These are phyloP conservation scores for Brettanomyces sp. DNA, from an alignment of 805 yeast species.

Conservation along the genomic window DNA sequence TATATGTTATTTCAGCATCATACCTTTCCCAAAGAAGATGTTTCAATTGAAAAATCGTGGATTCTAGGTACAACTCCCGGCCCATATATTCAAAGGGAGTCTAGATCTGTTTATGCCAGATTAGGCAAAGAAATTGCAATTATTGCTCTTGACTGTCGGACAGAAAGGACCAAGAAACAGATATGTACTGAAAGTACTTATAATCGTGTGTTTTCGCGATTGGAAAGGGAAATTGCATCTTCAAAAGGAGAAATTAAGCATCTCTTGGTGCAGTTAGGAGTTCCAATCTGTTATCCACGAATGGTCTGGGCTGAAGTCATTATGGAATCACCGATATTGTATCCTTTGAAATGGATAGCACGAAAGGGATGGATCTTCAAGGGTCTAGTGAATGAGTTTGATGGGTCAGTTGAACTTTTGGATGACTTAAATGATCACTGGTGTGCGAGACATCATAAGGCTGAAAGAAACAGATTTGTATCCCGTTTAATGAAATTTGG, in stretches of 20 bases:
- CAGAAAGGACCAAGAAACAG: slow-evolving; percentile 65
- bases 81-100: slow-evolving; percentile 55
- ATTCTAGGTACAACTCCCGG: slow-evolving; percentile 49
- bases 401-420: slow-evolving; percentile 81
- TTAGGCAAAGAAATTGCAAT: slow-evolving; percentile 68
- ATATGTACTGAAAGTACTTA: slow-evolving; percentile 53
- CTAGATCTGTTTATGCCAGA: slow-evolving; percentile 63
- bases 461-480: slow-evolving; percentile 69
- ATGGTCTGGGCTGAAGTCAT: slow-evolving; percentile 83
- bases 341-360: slow-evolving; percentile 56
- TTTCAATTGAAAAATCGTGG: slow-evolving; percentile 46
- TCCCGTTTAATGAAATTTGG: slow-evolving; percentile 58
- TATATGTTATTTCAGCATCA: slow-evolving; percentile 92
- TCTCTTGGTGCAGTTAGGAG: slow-evolving; percentile 76
- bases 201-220: slow-evolving; percentile 46
- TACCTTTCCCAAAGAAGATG: slow-evolving; percentile 36
- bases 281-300: slow-evolving; percentile 91
- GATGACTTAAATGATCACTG: slow-evolving; percentile 96
- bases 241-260: slow-evolving; percentile 59
- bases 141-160: slow-evolving; percentile 84
- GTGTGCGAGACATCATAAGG: slow-evolving; percentile 84
- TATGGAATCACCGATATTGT: slow-evolving; percentile 50
- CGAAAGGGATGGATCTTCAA: slow-evolving; percentile 51
- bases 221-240: slow-evolving; percentile 42
- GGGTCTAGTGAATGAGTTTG: slow-evolving; percentile 84